These are phyloP conservation scores for Boletus rubropictus DNA, from an alignment of 768 basidiomycete species.

Conservation along the genomic window DNA sequence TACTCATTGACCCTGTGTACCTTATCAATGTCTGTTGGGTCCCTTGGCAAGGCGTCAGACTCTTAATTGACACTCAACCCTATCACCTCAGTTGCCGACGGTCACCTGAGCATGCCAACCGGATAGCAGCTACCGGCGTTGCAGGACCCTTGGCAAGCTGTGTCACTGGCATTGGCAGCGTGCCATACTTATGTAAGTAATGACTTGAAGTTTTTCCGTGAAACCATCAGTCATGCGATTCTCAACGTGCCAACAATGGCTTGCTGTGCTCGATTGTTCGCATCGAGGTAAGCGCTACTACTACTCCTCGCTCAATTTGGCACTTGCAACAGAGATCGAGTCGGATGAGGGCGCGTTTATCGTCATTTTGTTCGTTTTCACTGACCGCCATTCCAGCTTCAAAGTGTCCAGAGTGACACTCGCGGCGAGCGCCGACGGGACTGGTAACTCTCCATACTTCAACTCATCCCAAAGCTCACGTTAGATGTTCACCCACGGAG, in stretches of 20 bases:
- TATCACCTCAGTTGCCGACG: conserved; percentile 5
- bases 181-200: neutral
- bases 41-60: neutral
- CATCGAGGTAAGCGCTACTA: too few species aligned
- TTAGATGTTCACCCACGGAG: neutral
- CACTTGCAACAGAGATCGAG: neutral
- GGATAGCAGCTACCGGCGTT: neutral
- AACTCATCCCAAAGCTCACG: too few species aligned
- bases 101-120: conserved; percentile 2
- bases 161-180: neutral
- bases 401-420: neutral
- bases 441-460: neutral
- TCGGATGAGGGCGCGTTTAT: neutral
- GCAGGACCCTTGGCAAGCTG: conserved; percentile 22
- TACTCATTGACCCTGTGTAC: conserved; percentile 9
- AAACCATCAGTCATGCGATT: too few species aligned
- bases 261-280: conserved; percentile 9
- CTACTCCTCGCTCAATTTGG: too few species aligned
- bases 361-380: neutral
- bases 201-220: too few species aligned
- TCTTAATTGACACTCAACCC: neutral
- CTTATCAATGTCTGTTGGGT: neutral
- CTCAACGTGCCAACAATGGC: neutral
- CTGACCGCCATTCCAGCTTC: neutral
- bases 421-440: neutral